phyloP scores from a whole-genome alignment of 768 basidiomycete species.

The Mycena epipterygia region DNA sequence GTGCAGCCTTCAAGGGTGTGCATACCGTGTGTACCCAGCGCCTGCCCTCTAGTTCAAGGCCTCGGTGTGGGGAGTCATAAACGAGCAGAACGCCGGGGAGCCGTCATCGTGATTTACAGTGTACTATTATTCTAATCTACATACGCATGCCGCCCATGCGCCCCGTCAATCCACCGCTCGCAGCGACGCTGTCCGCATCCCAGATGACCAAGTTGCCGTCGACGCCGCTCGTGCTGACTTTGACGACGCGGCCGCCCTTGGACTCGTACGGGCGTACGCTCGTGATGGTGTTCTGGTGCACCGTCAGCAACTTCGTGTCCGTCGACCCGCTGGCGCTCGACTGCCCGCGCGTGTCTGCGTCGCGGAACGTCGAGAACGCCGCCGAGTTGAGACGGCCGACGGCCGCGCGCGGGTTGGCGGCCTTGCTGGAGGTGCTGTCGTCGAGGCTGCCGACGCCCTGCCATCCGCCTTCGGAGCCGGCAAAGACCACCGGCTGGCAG shows the following conservation, averaged over 20 bases:
- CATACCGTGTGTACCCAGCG: slow-evolving; percentile 43
- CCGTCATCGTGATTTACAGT: slow-evolving; percentile 29
- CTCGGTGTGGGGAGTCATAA: slow-evolving; percentile 95
- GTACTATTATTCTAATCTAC: slow-evolving; percentile 37
- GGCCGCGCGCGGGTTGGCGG: slow-evolving; percentile 59
- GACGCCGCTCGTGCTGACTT: slow-evolving; percentile 92
- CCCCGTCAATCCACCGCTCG: slow-evolving; percentile 54
- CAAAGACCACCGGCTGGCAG: slow-evolving; percentile 93
- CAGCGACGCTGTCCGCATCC: slow-evolving; percentile 75
- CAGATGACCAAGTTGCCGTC: slow-evolving; percentile 96
- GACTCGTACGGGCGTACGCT: slow-evolving; percentile 83
- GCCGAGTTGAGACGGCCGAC: slow-evolving; percentile 89
- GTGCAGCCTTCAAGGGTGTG: slow-evolving; percentile 40
- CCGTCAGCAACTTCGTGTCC: slow-evolving; percentile 86
- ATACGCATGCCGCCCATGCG: slow-evolving; percentile 63
- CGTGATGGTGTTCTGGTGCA: slow-evolving; percentile 99
- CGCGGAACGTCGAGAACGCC: slow-evolving; percentile 94
- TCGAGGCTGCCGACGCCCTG: slow-evolving; percentile 85
- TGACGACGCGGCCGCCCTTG: slow-evolving; percentile 67
- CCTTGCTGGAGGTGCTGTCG: slow-evolving; percentile 70
- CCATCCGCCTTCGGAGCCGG: slow-evolving; percentile 86
- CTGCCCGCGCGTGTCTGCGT: slow-evolving; percentile 88
- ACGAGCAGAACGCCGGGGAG: slow-evolving; percentile 70
- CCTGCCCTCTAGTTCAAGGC: slow-evolving; percentile 79
- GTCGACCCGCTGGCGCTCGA: slow-evolving; percentile 35